Evolutionary conservation across 108 stramenopile species (phyloP).

Genomic region (Fragilaria crotonensis): DNA sequence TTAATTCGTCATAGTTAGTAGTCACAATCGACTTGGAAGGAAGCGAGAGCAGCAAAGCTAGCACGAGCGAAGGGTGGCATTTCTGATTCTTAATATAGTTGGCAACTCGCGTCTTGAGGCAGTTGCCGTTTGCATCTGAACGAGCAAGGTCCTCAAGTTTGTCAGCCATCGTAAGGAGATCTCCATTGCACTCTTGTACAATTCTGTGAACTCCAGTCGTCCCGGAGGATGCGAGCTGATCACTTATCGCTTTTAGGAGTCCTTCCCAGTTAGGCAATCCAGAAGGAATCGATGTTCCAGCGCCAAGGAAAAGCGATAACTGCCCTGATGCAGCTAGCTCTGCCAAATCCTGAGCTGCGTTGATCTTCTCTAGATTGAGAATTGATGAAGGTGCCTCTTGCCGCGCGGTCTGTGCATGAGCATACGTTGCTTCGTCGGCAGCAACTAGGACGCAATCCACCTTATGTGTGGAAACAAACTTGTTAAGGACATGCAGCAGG

Average conservation of each 20-base stretch:
- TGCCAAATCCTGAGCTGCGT: constrained; percentile 10
- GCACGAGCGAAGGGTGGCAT: constrained; percentile 9
- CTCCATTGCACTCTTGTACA: neutral
- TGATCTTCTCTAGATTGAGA: constrained; percentile 2
- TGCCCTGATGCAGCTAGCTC: constrained; percentile 4
- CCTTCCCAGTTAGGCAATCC: constrained; percentile 13
- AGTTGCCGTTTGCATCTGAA: neutral
- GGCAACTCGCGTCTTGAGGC: constrained; percentile 11
- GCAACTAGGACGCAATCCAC: constrained; percentile 11
- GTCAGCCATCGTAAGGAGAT: constrained; percentile 13
- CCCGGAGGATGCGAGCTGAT: constrained; percentile 2
- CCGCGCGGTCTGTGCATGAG: constrained; percentile 10
- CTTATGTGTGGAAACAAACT: constrained; percentile 8
- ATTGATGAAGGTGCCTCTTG: neutral
- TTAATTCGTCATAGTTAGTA: constrained; percentile 18
- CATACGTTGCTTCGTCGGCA: constrained; percentile 17
- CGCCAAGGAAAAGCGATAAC: constrained; percentile 20
- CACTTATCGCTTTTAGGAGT: constrained; percentile 10
- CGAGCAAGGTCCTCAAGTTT: neutral
- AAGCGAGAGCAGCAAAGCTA: constrained; percentile 12
- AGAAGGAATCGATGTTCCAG: constrained; percentile 13
- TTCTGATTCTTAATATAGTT: neutral
- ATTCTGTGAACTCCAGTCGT: too few species aligned
- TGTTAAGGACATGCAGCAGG: neutral
- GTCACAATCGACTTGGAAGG: constrained; percentile 11